Percentiles rank a stretch among this genome's conserved stretches.
These are phyloP conservation scores for Cryptococcus depauperatus DNA, from an alignment of 1,284 basidiomycete species.

Conservation along the genomic window DNA sequence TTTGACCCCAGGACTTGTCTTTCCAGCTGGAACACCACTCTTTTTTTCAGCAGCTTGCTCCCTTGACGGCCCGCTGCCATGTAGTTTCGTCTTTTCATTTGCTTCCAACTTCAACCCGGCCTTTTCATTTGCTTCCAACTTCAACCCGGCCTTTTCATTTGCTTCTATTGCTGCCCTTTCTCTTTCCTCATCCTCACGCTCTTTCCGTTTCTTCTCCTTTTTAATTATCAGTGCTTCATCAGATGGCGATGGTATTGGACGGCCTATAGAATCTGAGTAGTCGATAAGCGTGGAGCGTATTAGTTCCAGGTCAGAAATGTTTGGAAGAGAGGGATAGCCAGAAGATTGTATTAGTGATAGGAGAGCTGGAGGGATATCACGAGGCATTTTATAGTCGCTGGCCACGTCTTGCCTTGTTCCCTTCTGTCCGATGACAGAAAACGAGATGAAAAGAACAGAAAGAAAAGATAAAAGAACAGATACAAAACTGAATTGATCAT, in stretches of 20 bases:
- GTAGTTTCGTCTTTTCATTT: conserved; percentile 9
- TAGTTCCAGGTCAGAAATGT: conserved; percentile 60
- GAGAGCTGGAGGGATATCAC: conserved; percentile 21
- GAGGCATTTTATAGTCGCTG: too few species aligned
- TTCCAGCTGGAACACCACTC: neutral
- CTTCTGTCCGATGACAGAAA: too few species aligned
- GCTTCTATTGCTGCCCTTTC: conserved; percentile 53
- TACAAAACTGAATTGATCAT: too few species aligned
- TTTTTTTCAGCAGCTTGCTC: neutral
- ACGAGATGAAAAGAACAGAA: too few species aligned
- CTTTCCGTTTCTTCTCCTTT: conserved; percentile 63
- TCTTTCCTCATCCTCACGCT: conserved; percentile 61
- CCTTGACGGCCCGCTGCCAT: too few species aligned
- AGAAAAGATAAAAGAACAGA: too few species aligned
- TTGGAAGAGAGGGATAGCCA: conserved; percentile 51
- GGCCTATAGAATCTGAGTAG: conserved; percentile 52
- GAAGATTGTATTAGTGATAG: conserved; percentile 32
- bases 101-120: conserved; percentile 26
- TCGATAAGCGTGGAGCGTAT: conserved; percentile 56
- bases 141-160: conserved; percentile 55
- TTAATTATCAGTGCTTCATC: conserved; percentile 56
- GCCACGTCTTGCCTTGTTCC: too few species aligned
- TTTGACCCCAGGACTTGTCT: conserved; percentile 22
- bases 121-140: conserved; percentile 28
- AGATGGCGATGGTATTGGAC: conserved; percentile 24